Base-by-base conservation (phyloP, 345 rosid species). In the Boechera divaricarpa region DNA sequence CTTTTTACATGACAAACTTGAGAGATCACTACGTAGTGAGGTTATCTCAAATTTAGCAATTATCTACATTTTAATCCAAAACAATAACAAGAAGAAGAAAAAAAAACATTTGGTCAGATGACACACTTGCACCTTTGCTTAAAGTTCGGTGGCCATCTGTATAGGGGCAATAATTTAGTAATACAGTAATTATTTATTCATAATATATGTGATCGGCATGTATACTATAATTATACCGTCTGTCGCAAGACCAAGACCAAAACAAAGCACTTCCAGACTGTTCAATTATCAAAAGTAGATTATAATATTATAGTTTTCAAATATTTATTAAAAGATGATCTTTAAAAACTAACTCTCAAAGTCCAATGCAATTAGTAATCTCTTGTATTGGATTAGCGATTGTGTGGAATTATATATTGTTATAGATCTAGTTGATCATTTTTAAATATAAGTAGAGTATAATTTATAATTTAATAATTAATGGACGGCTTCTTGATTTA, bases 161-260 rank as follows among this genome's bases (percentile, higher is more conserved):
- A 26, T 35, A 70, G 18, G 33, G 21, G 38, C 26, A 24, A 47
- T 63, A 42, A 44, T 45, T 35, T n/a, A 70, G 31, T 48, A 53
- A n/a, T 62, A n/a, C 9, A 13, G 1, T 32, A 41, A 53, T 36
- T 72, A 38, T 44, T 53, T 51, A 51, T 60, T 60, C 15, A 15
- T 29, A 47, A 12, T 58, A 29, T 59, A 67, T 38, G 64, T 41
- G 49, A 69, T 52, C 41, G 16, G 9, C 69, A 42, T 60, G 56
- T 69, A 76, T 38, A 39, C 11, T 21, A 35, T 69, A 70, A 35
- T 55, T 62, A 70, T 63, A 57, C 59, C 29, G 62, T 71, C 76
- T 77, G 76, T 71, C 72, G 53, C 65, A 69, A 38, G 81, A 56
- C 61, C 65, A 69, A 38, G 81, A 56, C 61, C 77, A 77, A 71